A percentile compares a stretch with the other conserved stretches of the same genome.
Evolutionary conservation across 2,329 filamentous ascomycete species (phyloP).

Genomic region (Mariannaea elegans): DNA sequence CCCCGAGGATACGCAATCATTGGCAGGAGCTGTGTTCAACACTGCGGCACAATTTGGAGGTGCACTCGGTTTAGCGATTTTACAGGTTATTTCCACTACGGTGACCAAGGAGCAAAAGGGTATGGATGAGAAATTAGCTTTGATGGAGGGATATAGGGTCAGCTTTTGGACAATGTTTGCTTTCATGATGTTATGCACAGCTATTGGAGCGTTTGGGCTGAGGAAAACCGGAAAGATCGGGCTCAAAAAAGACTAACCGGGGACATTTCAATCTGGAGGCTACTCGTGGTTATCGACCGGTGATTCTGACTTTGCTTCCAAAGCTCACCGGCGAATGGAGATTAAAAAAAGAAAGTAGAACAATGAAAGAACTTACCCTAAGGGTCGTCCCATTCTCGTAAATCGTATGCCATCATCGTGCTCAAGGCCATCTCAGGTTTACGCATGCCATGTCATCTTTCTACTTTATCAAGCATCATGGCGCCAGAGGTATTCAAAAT

Average conservation of each 20-base stretch:
- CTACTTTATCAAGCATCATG: too few relatives aligned
- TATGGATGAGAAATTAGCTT: conserved; percentile 39
- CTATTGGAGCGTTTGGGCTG: conserved; percentile 51
- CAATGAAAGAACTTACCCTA: too few relatives aligned
- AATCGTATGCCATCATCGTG: too few relatives aligned
- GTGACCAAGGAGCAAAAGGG: conserved; percentile 47
- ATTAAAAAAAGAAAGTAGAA: too few relatives aligned
- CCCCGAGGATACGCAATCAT: conserved; percentile 63
- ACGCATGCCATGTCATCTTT: too few relatives aligned
- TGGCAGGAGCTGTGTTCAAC: conserved; percentile 71
- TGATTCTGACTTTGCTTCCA: too few relatives aligned
- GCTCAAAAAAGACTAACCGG: conserved; percentile 55
- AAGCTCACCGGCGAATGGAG: too few relatives aligned
- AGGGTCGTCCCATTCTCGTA: too few relatives aligned
- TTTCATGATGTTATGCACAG: conserved; percentile 52
- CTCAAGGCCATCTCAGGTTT: too few relatives aligned
- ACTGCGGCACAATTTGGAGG: conserved; percentile 65
- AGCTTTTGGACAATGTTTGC: conserved; percentile 62
- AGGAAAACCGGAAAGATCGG: conserved; percentile 56
- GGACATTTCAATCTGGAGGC: not conserved
- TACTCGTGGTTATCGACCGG: too few relatives aligned
- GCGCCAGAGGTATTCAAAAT: too few relatives aligned
- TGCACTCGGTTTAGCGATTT: conserved; percentile 57
- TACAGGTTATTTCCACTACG: conserved; percentile 54
- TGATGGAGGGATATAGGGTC: conserved; percentile 59